Conservation (phyloP, 805 yeast species). For the Kuraishia cidri region DNA sequence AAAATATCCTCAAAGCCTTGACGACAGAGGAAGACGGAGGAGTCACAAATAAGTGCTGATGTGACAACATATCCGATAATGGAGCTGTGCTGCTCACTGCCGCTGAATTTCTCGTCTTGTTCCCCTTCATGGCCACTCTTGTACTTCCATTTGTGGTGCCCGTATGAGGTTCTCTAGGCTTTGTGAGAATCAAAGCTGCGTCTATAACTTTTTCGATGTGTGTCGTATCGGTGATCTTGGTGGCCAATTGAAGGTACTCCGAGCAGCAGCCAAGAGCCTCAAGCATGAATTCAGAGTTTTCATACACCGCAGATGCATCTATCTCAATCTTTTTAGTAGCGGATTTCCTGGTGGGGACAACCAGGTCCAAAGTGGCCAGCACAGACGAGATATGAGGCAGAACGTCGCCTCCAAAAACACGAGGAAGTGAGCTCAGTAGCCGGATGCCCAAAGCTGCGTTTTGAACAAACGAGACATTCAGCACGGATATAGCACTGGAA, state of each 20-base stretch:
- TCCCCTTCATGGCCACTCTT: conserved; percentile 8
- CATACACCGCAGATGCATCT: conserved; percentile 20
- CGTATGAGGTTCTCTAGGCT: conserved; percentile 19
- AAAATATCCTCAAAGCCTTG: conserved; percentile 30
- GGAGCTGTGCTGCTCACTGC: conserved; percentile 35
- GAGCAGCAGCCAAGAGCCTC: conserved; percentile 18
- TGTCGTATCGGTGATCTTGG: conserved; percentile 34
- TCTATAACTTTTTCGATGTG: conserved; percentile 50
- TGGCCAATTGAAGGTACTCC: conserved; percentile 12
- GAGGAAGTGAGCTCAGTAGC: conserved; percentile 27
- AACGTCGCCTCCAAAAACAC: conserved; percentile 23
- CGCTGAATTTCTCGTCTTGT: conserved; percentile 29
- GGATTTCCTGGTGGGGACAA: conserved; percentile 41
- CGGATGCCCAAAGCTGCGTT: conserved; percentile 36
- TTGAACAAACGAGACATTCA: conserved; percentile 31
- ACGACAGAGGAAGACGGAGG: conserved; percentile 29
- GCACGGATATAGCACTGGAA: conserved; percentile 30
- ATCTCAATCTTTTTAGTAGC: conserved; percentile 28
- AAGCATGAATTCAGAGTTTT: conserved; percentile 19
- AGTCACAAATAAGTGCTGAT: conserved; percentile 43
- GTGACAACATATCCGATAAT: conserved; percentile 60
- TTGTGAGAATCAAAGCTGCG: conserved; percentile 35
- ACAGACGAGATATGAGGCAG: conserved; percentile 40
- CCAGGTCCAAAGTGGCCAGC: conserved; percentile 44
- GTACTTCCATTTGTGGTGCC: conserved; percentile 5